Evolutionary conservation across 2,329 filamentous ascomycete genomes (phyloP).

Genomic region (Trichoderma sp.): DNA sequence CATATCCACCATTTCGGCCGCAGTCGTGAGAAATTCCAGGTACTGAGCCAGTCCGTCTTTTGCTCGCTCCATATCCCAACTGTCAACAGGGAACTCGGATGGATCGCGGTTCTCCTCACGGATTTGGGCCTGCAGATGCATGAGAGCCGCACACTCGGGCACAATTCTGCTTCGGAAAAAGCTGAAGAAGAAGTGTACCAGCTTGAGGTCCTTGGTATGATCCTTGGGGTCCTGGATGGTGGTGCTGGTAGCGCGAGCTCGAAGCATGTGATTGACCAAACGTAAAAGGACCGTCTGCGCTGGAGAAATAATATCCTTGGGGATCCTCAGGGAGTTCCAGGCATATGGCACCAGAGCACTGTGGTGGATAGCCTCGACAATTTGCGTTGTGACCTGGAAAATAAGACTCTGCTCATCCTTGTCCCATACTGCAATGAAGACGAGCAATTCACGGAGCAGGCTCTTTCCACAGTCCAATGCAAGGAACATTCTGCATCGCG

Average conservation of each 20-base stretch:
- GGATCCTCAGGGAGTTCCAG: conserved; percentile 87
- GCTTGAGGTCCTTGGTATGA: conserved; percentile 59
- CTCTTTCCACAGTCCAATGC: conserved; percentile 90
- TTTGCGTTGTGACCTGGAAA: conserved; percentile 95
- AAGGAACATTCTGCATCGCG: conserved; percentile 84
- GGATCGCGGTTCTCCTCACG: conserved; percentile 73
- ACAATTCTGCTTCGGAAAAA: conserved; percentile 92
- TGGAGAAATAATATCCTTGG: conserved; percentile 94
- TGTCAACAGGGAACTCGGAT: conserved; percentile 87
- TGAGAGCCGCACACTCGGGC: conserved; percentile 90
- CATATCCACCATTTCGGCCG: conserved; percentile 82
- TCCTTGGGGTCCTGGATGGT: conserved; percentile 52
- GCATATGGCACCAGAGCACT: conserved; percentile 89
- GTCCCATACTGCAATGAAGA: conserved; percentile 97
- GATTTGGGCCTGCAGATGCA: conserved; percentile 90
- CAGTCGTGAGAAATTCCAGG: conserved; percentile 87
- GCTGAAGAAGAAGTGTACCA: conserved; percentile 86
- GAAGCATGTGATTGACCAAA: conserved; percentile 86
- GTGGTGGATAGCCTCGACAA: conserved; percentile 88
- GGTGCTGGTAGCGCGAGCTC: conserved; percentile 50
- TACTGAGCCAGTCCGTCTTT: conserved; percentile 95
- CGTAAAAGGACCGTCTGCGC: conserved; percentile 92
- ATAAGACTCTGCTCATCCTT: conserved; percentile 91
- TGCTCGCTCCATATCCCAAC: conserved; percentile 97
- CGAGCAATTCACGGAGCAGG: conserved; percentile 83